A percentile compares a stretch with the other conserved stretches of the same genome.
These are phyloP conservation scores for Dactylellina sp. DNA, from an alignment of 2,329 filamentous ascomycete genomes.

Conservation along the genomic window DNA sequence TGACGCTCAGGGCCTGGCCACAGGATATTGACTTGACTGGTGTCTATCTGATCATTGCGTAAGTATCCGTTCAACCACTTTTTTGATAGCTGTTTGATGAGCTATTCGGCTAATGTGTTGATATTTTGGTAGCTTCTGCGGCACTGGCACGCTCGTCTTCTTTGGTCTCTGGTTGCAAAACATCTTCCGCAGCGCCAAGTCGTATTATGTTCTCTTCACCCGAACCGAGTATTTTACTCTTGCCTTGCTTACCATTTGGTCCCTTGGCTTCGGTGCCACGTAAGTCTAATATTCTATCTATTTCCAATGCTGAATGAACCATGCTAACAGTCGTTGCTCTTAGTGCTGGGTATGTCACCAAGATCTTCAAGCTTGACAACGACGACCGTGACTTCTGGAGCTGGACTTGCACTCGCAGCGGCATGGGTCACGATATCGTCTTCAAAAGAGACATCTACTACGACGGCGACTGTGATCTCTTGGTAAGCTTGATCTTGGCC, in stretches of 20 bases:
- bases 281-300: conserved; percentile 18
- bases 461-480: conserved; percentile 53
- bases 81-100: background rate
- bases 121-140: conserved; percentile 37
- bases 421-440: conserved; percentile 54
- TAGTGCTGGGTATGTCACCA: conserved; percentile 55
- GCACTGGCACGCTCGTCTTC: conserved; percentile 49
- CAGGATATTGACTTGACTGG: conserved; percentile 54
- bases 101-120: conserved; percentile 23
- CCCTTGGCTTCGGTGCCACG: conserved; percentile 52
- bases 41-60: conserved; percentile 56
- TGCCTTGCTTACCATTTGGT: conserved; percentile 30
- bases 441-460: conserved; percentile 56
- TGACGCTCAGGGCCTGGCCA: conserved; percentile 48
- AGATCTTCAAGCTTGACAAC: conserved; percentile 53
- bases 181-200: conserved; percentile 51
- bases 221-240: conserved; percentile 51
- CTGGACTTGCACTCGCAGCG: conserved; percentile 48
- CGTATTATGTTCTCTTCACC: conserved; percentile 55
- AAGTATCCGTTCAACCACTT: conserved; percentile 4
- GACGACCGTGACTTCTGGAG: conserved; percentile 55
- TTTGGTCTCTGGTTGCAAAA: conserved; percentile 56
- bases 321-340: conserved; percentile 16
- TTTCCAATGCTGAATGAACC: background rate
- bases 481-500: conserved; percentile 43